Conservation (phyloP, 2,329 filamentous ascomycete species). For the Dactylonectria macrodidyma region DNA sequence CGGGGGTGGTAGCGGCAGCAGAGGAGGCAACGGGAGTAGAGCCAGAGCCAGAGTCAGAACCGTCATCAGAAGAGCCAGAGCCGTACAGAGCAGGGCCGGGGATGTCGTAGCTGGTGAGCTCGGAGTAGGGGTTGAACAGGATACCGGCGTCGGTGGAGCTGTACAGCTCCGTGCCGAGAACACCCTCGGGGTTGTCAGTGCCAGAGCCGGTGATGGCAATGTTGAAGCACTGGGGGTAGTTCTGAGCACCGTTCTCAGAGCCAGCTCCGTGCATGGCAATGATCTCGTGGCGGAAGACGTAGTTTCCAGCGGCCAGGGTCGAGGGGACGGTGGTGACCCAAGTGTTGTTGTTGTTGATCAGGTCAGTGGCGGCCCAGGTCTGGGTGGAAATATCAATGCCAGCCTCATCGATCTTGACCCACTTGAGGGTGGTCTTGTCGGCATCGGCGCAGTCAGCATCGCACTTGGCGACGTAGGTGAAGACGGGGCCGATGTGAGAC, state of each 20-base stretch:
- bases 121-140: conserved; percentile 51
- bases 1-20: conserved; percentile 24
- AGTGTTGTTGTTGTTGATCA: conserved; percentile 60
- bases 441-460: conserved; percentile 66
- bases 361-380: conserved; percentile 55
- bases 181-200: conserved; percentile 52
- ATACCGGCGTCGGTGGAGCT: conserved; percentile 51
- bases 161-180: conserved; percentile 51
- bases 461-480: conserved; percentile 76
- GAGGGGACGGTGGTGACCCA: conserved; percentile 55
- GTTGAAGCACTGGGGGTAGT: conserved; percentile 66
- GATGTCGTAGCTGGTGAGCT: conserved; percentile 45
- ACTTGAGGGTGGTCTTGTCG: conserved; percentile 68
- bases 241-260: conserved; percentile 61
- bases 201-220: conserved; percentile 61
- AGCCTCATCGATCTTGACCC: conserved; percentile 76
- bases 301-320: conserved; percentile 56
- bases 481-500: conserved; percentile 67
- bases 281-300: conserved; percentile 68
- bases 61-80: conserved; percentile 31
- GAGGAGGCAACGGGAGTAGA: conserved; percentile 21
- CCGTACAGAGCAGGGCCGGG: conserved; percentile 50
- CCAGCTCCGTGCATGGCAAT: conserved; percentile 43
- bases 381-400: conserved; percentile 58
- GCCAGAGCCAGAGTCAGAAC: conserved; percentile 18